These are phyloP conservation scores for Phaffia australis DNA, from an alignment of 768 basidiomycete genomes.

Conservation along the genomic window DNA sequence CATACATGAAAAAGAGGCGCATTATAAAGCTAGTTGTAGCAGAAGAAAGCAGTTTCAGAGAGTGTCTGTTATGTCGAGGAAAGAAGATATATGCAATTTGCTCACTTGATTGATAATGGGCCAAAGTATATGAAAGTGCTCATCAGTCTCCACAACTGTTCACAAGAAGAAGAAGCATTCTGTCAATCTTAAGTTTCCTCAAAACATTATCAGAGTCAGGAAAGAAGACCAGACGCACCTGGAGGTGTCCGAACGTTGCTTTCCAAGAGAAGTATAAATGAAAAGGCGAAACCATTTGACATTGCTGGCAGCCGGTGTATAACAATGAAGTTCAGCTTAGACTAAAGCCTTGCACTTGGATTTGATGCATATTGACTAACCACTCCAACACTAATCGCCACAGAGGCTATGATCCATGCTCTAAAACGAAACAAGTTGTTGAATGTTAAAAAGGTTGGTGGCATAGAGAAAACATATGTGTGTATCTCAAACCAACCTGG, in stretches of 20 bases:
- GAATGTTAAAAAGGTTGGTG: not conserved
- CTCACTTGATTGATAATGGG: slow-evolving; percentile 64
- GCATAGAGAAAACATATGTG: not conserved
- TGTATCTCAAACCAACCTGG: slow-evolving; percentile 35
- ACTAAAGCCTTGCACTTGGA: not conserved
- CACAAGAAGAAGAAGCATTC: not conserved
- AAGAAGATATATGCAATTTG: too few relatives aligned
- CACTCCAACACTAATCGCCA: slow-evolving; percentile 72
- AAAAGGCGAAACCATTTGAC: slow-evolving; percentile 74
- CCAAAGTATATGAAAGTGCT: slow-evolving; percentile 98
- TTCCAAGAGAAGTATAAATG: slow-evolving; percentile 89
- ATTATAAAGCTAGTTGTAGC: slow-evolving; percentile 53
- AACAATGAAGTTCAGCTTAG: not conserved
- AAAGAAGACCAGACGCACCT: slow-evolving; percentile 45
- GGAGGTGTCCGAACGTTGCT: slow-evolving; percentile 65
- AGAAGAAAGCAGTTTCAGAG: too few relatives aligned
- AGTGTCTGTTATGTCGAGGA: too few relatives aligned
- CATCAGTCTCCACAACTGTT: slow-evolving; percentile 70
- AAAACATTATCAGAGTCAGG: not conserved
- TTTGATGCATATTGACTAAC: slow-evolving; percentile 46
- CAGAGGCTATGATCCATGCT: slow-evolving; percentile 67
- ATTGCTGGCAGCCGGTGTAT: slow-evolving; percentile 53
- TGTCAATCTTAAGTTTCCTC: too few relatives aligned
- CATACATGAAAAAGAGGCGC: slow-evolving; percentile 97
- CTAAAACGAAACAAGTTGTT: slow-evolving; percentile 34